Evolutionary conservation across 495 filamentous ascomycete genomes (phyloP).

Genomic region (Sphaerosporella brunnea): DNA sequence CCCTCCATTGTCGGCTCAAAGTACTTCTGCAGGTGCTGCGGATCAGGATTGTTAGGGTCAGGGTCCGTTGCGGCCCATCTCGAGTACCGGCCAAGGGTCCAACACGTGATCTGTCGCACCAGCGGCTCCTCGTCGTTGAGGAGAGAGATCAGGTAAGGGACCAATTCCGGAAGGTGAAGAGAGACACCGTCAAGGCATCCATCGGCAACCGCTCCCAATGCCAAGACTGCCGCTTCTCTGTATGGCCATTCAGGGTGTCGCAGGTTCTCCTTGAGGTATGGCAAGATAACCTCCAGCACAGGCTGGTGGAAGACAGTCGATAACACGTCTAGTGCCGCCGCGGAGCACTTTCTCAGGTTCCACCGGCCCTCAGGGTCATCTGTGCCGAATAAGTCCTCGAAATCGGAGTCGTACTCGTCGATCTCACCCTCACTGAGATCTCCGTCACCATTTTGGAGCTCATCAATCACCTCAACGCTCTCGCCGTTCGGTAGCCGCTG

Average conservation of each 20-base stretch:
- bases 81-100: conserved; percentile 89
- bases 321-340: conserved; percentile 85
- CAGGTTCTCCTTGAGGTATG: conserved; percentile 80
- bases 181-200: conserved; percentile 81
- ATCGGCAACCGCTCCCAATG: conserved; percentile 85
- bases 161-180: conserved; percentile 77
- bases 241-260: conserved; percentile 79
- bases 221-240: conserved; percentile 85
- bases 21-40: conserved; percentile 48
- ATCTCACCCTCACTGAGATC: conserved; percentile 83
- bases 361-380: conserved; percentile 81
- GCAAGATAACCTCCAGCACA: conserved; percentile 80
- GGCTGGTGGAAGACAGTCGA: conserved; percentile 72
- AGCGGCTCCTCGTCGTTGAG: conserved; percentile 73
- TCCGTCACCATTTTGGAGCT: conserved; percentile 38
- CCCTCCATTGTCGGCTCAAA: conserved; percentile 98
- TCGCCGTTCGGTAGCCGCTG: conserved; percentile 30
- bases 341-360: conserved; percentile 95
- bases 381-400: conserved; percentile 32
- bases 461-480: conserved; percentile 28
- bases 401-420: conserved; percentile 58
- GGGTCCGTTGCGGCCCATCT: conserved; percentile 70
- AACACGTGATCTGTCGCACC: conserved; percentile 95
- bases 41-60: conserved; percentile 46
- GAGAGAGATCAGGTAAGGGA: conserved; percentile 77